Evolutionary conservation across 768 basidiomycete species (phyloP).

Genomic region (Suillus fuscotomentosus): DNA sequence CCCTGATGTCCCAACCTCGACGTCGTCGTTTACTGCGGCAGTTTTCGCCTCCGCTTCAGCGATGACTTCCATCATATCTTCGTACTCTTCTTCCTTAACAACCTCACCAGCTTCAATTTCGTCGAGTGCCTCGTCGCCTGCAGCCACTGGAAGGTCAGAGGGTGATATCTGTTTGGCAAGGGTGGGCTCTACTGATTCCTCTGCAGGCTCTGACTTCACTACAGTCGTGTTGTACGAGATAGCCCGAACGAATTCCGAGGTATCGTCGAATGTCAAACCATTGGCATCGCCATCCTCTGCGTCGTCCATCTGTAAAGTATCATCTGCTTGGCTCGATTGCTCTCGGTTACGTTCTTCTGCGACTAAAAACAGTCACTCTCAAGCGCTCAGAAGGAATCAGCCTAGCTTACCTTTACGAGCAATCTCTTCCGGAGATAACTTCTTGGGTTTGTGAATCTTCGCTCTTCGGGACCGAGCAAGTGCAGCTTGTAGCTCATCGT

Average conservation of each 20-base stretch:
- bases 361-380: conserved; percentile 42
- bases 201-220: conserved; percentile 48
- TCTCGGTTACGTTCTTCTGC: conserved; percentile 59
- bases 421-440: conserved; percentile 78
- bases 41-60: conserved; percentile 55
- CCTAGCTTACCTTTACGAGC: conserved; percentile 64
- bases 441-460: conserved; percentile 75
- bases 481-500: conserved; percentile 95
- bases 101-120: conserved; percentile 85
- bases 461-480: conserved; percentile 83
- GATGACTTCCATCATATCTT: conserved; percentile 71
- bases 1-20: conserved; percentile 57
- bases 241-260: conserved; percentile 92
- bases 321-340: conserved; percentile 38
- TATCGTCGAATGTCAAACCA: conserved; percentile 91
- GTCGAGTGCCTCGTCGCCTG: conserved; percentile 60
- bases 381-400: neutral
- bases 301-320: conserved; percentile 47
- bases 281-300: conserved; percentile 32
- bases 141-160: conserved; percentile 56
- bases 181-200: conserved; percentile 26
- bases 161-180: conserved; percentile 37
- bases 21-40: conserved; percentile 32
- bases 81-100: conserved; percentile 78
- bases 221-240: conserved; percentile 65